These are phyloP conservation scores for Dothidotthia symphoricarpi DNA, from an alignment of 2,329 filamentous ascomycete species.

Conservation along the genomic window DNA sequence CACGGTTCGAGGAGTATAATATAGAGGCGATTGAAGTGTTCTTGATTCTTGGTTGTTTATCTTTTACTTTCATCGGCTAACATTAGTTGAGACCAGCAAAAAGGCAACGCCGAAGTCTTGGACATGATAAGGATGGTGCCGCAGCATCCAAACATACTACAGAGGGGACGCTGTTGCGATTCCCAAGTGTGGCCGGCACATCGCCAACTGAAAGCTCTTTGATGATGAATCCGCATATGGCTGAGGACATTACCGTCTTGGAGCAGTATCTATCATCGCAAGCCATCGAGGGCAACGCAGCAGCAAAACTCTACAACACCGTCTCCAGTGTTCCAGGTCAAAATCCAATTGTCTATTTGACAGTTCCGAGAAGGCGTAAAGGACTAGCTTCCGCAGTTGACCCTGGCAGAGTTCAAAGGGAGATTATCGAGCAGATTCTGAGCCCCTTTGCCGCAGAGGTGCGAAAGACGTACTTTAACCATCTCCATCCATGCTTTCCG, in stretches of 20 bases:
- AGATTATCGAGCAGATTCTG: slow-evolving; percentile 20
- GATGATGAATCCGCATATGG: slow-evolving; percentile 24
- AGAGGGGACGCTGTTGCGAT: slow-evolving; percentile 1
- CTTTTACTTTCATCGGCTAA: too few relatives aligned
- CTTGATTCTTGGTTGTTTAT: too few relatives aligned
- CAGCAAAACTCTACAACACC: slow-evolving; percentile 10
- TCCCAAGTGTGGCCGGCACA: slow-evolving; percentile 7
- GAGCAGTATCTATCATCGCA: slow-evolving; percentile 17
- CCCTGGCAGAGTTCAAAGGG: slow-evolving; percentile 15
- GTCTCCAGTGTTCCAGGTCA: slow-evolving; percentile 13
- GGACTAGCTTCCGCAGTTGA: slow-evolving; percentile 11
- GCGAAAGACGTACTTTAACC: slow-evolving; percentile 12
- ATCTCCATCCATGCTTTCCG: slow-evolving; percentile 21
- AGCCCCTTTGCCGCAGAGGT: slow-evolving; percentile 9
- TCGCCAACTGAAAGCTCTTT: slow-evolving; percentile 17
- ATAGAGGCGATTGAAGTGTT: too few relatives aligned
- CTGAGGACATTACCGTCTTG: slow-evolving; percentile 20
- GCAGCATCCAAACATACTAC: not conserved
- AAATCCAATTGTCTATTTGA: slow-evolving; percentile 20
- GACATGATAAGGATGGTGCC: too few relatives aligned
- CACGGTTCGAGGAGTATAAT: too few relatives aligned
- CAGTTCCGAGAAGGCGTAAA: slow-evolving; percentile 14
- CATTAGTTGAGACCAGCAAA: slow-evolving; percentile 1
- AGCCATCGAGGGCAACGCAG: not conserved
- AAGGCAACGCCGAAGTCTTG: slow-evolving; percentile 2